Base-by-base conservation (phyloP, 805 yeast genomes). In the Ogataea haglerorum region DNA sequence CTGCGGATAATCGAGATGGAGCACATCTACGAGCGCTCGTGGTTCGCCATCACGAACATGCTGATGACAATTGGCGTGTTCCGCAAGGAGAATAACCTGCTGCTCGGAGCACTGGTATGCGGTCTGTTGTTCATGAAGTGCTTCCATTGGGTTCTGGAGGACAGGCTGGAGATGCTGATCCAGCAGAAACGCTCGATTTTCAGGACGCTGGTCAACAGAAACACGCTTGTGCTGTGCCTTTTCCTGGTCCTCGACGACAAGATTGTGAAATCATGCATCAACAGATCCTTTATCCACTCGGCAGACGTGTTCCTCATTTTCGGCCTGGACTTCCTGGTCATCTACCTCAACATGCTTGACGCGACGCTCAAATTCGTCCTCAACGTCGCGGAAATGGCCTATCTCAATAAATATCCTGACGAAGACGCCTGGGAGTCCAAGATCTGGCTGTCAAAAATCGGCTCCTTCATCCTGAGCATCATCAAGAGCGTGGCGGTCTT, bases 381-480 rank as follows among this genome's bases (percentile, higher is more conserved):
- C 38, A 79, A 80, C 47, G 54, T 78, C 16, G 68, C 69, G 47
- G 96, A 87, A 49, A 56, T 81, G 30, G 51, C 60, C 10, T 76
- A 75, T 52, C 60, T 82, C 26, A 51, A 56, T 6, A 46, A 37
- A 4, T 54, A 70, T 43, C 72, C 69, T 8, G 64, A 60, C 2
- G 82, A 76, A 13, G 95, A 82, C 27, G 80, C 75, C 22, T 82
- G 95, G 90, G 95, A 89, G 53, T 67, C 71, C 28, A 83, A 86
- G 60, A 69, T 77, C 6, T 64, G 77, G 56, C 74, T 73, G 46
- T 67, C 76, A 46, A 81, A 85, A 52, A 54, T 72, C 4, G 64
- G 85, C 14, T 82, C 82, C 34, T 66, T 83, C 2, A 40, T 61
- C 5, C 68, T 81, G 8, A 69, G 81, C 4, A 43, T 75, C 2